Conservation (phyloP, 1,139 yeast genomes). For the Pichia sp. region DNA sequence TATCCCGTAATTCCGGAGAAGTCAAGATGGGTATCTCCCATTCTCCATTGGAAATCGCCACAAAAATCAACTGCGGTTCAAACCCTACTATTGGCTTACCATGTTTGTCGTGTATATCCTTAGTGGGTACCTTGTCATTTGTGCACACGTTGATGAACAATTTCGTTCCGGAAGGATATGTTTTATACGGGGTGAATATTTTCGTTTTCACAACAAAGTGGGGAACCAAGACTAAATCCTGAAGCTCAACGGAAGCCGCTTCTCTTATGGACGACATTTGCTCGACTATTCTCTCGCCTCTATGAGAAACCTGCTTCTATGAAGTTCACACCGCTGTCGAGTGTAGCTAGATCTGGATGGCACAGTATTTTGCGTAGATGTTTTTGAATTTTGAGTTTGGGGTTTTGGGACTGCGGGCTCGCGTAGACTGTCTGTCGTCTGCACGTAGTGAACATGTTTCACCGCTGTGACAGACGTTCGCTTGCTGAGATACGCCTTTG, state of each 20-base stretch:
- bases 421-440: too few species aligned
- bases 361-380: too few species aligned
- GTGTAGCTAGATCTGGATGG: too few species aligned
- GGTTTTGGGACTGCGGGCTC: too few species aligned
- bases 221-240: slow-evolving; percentile 39
- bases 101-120: slow-evolving; percentile 11
- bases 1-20: slow-evolving; percentile 43
- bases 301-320: not conserved
- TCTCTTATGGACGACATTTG: slow-evolving; percentile 6
- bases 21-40: slow-evolving; percentile 85
- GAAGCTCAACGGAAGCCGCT: slow-evolving; percentile 3
- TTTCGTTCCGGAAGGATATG: slow-evolving; percentile 39
- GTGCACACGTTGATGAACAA: slow-evolving; percentile 76
- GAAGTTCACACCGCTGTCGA: too few species aligned
- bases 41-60: slow-evolving; percentile 58
- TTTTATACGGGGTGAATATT: slow-evolving; percentile 32
- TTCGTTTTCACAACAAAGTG: slow-evolving; percentile 62
- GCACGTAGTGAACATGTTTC: too few species aligned
- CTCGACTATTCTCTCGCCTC: not conserved
- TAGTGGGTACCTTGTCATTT: slow-evolving; percentile 56
- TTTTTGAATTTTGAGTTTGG: too few species aligned
- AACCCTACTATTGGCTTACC: too few species aligned
- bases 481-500: too few species aligned
- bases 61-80: slow-evolving; percentile 51
- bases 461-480: too few species aligned